Conservation (phyloP, 1,284 basidiomycete species). For the Lignosus rhinocerotis region DNA sequence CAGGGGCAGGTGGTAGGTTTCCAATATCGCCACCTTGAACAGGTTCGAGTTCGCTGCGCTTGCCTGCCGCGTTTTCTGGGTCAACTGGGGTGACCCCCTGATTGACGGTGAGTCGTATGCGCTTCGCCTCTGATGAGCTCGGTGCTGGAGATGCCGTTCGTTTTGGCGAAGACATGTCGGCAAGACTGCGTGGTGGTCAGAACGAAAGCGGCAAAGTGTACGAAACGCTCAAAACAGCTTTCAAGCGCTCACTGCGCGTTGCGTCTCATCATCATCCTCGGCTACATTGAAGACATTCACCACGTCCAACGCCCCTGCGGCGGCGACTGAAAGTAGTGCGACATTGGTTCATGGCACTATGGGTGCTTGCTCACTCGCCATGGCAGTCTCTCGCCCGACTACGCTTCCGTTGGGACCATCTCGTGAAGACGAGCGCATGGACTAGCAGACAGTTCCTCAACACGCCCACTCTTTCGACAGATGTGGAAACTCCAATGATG, state of each 20-base stretch:
- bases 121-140: conserved; percentile 57
- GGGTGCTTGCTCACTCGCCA: conserved; percentile 27
- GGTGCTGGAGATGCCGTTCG: conserved; percentile 68
- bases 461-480: conserved; percentile 22
- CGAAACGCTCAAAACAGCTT: neutral
- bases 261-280: neutral
- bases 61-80: conserved; percentile 72
- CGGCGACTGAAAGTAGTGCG: neutral
- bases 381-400: conserved; percentile 24
- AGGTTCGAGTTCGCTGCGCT: conserved; percentile 76
- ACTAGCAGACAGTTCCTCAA: conserved; percentile 24
- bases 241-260: conserved; percentile 1
- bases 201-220: conserved; percentile 6
- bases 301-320: neutral
- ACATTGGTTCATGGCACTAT: conserved; percentile 29
- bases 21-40: conserved; percentile 69
- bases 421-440: conserved; percentile 11
- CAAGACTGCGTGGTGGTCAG: conserved; percentile 9
- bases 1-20: conserved; percentile 60
- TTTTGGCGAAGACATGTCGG: conserved; percentile 56
- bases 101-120: conserved; percentile 63
- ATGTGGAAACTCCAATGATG: conserved; percentile 35
- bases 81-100: conserved; percentile 71
- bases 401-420: conserved; percentile 20
- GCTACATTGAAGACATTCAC: conserved; percentile 1